phyloP scores from a whole-genome alignment of 257 asterid species.

The Pogostemon cablin region DNA sequence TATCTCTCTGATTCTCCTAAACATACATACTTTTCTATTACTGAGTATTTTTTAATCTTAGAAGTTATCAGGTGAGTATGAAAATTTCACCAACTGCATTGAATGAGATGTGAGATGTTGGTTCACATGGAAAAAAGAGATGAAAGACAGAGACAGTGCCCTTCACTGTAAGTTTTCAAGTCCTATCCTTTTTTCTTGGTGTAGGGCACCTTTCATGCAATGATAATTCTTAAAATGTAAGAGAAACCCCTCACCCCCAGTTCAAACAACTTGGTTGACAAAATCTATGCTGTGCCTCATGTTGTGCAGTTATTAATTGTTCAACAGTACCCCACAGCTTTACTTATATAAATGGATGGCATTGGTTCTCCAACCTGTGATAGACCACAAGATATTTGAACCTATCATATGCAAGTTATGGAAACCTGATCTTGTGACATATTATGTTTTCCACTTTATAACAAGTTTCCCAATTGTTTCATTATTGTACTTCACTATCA shows the following conservation, averaged over 20 bases:
- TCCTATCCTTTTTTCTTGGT: not conserved
- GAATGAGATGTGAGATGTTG: conserved; percentile 11
- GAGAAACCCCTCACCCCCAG: not conserved
- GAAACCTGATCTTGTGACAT: conserved; percentile 4
- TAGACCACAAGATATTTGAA: conserved; percentile 15
- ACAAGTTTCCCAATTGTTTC: conserved; percentile 23
- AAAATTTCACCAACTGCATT: conserved; percentile 18
- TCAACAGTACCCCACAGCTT: conserved; percentile 27
- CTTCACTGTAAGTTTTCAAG: conserved; percentile 4
- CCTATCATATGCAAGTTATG: conserved; percentile 11
- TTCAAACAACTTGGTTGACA: conserved; percentile 7
- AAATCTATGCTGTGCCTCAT: not conserved
- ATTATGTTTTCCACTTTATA: not conserved
- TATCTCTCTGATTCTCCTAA: not conserved
- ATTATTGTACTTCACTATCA: conserved; percentile 32
- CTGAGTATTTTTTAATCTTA: not conserved
- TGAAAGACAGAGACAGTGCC: not conserved
- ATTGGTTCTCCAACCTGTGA: conserved; percentile 40
- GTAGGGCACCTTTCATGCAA: conserved; percentile 1
- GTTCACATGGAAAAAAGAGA: conserved; percentile 39
- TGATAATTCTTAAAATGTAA: not conserved
- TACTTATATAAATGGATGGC: conserved; percentile 30
- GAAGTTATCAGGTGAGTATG: not conserved
- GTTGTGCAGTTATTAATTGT: conserved; percentile 24
- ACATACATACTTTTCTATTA: not conserved